Percentiles rank a stretch among this genome's conserved stretches.
phyloP scores from a whole-genome alignment of 768 basidiomycete genomes.

The Suillus subalutaceus region DNA sequence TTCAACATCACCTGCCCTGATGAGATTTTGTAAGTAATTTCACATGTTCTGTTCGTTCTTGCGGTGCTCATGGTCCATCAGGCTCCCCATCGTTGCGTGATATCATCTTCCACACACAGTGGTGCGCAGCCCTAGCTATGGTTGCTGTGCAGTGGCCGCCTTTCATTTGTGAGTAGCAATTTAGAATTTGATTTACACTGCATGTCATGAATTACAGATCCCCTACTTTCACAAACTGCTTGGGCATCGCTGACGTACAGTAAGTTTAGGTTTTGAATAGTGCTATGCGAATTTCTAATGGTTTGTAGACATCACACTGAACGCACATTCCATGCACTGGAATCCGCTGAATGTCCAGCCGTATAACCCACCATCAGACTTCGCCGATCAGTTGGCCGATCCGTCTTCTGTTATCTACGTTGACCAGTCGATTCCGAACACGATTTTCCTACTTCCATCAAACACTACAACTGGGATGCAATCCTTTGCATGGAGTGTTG shows the following conservation, averaged over 20 bases:
- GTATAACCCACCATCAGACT: constrained; percentile 70
- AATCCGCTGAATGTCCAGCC: constrained; percentile 60
- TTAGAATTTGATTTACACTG: neutral
- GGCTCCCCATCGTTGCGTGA: constrained; percentile 93
- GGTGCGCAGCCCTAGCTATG: constrained; percentile 88
- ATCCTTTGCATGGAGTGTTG: constrained; percentile 84
- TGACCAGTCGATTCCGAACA: constrained; percentile 66
- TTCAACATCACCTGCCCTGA: constrained; percentile 79
- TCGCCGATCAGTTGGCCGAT: constrained; percentile 74
- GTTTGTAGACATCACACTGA: constrained; percentile 71
- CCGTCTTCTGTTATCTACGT: constrained; percentile 77
- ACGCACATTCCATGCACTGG: constrained; percentile 61
- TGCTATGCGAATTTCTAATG: constrained; percentile 15
- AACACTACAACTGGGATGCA: constrained; percentile 67
- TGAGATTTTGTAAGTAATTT: constrained; percentile 78
- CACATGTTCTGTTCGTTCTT: constrained; percentile 14
- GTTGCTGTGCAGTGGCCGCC: constrained; percentile 94
- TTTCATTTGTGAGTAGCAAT: constrained; percentile 73
- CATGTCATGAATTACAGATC: constrained; percentile 55
- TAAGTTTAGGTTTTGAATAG: constrained; percentile 35
- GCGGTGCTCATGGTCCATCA: constrained; percentile 33
- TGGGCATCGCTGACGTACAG: constrained; percentile 87
- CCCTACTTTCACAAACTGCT: constrained; percentile 83
- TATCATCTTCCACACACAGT: constrained; percentile 91
- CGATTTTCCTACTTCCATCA: constrained; percentile 69